Conservation (phyloP, 23 red algal species). For the Cyanidioschyzon merolae region DNA sequence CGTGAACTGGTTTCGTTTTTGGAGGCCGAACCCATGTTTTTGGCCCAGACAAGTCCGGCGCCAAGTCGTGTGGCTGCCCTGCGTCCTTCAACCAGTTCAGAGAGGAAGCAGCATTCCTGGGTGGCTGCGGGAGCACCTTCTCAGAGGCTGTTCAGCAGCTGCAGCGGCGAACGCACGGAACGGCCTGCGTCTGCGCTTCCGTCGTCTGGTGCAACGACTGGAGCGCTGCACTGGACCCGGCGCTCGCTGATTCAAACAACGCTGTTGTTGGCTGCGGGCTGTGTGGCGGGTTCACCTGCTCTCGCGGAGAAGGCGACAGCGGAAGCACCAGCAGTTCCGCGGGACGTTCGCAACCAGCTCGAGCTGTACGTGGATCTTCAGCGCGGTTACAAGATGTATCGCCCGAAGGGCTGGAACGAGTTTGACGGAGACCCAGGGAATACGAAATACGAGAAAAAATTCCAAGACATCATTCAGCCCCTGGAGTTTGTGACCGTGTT, state of each 20-base stretch:
- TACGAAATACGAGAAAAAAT: conserved; percentile 92
- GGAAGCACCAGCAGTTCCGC: not conserved
- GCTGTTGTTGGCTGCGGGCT: not conserved
- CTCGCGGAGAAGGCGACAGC: not conserved
- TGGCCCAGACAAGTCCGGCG: no score
- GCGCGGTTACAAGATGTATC: conserved; percentile 74
- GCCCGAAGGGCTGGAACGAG: conserved; percentile 93
- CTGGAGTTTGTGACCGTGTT: conserved; percentile 80
- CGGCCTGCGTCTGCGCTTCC: no score
- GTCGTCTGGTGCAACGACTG: no score
- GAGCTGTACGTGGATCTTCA: conserved; percentile 62
- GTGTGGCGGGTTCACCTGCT: not conserved
- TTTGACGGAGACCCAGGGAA: conserved; percentile 47
- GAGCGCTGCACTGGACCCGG: not conserved
- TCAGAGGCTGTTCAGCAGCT: no score
- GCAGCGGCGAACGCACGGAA: no score
- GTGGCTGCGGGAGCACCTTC: no score
- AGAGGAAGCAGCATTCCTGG: no score
- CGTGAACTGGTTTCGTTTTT: no score
- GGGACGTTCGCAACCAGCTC: conserved; percentile 35
- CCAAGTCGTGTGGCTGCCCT: no score
- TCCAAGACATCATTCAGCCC: conserved; percentile 94
- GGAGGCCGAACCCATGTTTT: no score
- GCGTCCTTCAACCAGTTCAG: no score
- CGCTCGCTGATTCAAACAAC: not conserved